phyloP scores from a whole-genome alignment of 768 basidiomycete genomes.

The Clathrus columnatus region DNA sequence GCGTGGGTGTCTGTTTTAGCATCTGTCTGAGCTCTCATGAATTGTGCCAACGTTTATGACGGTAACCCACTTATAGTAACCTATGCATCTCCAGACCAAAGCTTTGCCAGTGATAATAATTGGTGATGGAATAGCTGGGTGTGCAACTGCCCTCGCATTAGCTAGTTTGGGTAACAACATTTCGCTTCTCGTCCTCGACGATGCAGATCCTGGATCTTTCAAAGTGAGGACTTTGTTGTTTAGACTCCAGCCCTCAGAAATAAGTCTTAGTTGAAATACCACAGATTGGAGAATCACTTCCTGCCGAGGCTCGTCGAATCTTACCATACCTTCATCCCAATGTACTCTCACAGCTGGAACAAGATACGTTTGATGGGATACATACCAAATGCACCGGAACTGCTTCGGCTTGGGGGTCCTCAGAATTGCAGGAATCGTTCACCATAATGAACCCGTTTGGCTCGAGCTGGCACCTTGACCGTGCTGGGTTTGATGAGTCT shows the following conservation, averaged over 20 bases:
- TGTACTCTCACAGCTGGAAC: too few species aligned
- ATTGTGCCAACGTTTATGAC: too few species aligned
- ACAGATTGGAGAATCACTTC: slow-evolving; percentile 31
- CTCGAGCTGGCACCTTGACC: slow-evolving; percentile 26
- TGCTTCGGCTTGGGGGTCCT: too few species aligned
- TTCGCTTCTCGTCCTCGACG: slow-evolving; percentile 25
- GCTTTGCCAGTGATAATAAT: slow-evolving; percentile 18
- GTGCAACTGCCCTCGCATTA: slow-evolving; percentile 20
- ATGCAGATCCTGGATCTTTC: slow-evolving; percentile 23
- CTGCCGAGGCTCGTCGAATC: slow-evolving; percentile 24
- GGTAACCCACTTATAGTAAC: too few species aligned
- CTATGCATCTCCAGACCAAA: slow-evolving; percentile 7
- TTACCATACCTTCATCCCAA: too few species aligned
- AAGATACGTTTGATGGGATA: too few species aligned
- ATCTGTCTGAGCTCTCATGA: too few species aligned
- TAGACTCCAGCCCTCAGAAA: too few species aligned
- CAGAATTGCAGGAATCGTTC: too few species aligned
- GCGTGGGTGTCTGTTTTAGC: too few species aligned
- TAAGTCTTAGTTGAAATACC: background rate
- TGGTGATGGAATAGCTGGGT: slow-evolving; percentile 20
- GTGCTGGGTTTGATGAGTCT: slow-evolving; percentile 26
- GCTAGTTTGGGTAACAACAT: slow-evolving; percentile 12
- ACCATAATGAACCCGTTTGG: slow-evolving; percentile 29
- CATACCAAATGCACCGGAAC: too few species aligned
- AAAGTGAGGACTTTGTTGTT: slow-evolving; percentile 18